phyloP scores from a whole-genome alignment of 1,139 yeast genomes.

The Protomyces arabidopsidicola region DNA sequence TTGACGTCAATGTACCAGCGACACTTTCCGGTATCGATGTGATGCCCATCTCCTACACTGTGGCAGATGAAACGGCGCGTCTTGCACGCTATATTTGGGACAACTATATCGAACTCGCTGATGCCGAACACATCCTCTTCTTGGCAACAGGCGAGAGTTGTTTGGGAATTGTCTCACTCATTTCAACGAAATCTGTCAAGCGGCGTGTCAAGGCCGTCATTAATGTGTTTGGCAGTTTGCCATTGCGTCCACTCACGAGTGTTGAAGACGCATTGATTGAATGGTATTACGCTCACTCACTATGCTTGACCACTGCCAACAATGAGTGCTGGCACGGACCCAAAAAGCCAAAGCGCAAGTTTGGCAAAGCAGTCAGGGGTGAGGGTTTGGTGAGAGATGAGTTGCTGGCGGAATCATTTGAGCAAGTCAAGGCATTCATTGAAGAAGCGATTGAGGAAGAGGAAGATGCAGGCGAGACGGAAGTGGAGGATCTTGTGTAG shows the following conservation, averaged over 20 bases:
- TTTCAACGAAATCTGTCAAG: slow-evolving; percentile 36
- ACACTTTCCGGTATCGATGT: slow-evolving; percentile 37
- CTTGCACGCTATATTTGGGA: slow-evolving; percentile 81
- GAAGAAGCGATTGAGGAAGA: slow-evolving; percentile 16
- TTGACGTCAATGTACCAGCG: slow-evolving; percentile 75
- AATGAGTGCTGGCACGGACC: slow-evolving; percentile 12
- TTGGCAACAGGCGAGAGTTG: slow-evolving; percentile 89
- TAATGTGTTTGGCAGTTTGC: slow-evolving; percentile 14
- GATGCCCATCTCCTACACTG: slow-evolving; percentile 48
- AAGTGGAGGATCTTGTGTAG: background rate
- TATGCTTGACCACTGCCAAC: slow-evolving; percentile 1
- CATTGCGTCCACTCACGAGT: slow-evolving; percentile 11
- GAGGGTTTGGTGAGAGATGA: slow-evolving; percentile 2
- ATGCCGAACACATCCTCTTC: slow-evolving; percentile 65
- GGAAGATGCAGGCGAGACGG: background rate
- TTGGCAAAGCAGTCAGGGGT: slow-evolving; percentile 7
- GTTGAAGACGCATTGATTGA: slow-evolving; percentile 18
- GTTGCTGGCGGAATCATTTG: background rate
- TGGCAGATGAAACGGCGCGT: slow-evolving; percentile 66
- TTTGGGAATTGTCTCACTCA: slow-evolving; percentile 77
- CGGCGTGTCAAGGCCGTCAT: slow-evolving; percentile 21
- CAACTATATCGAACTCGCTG: slow-evolving; percentile 62
- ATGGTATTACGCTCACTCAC: slow-evolving; percentile 25
- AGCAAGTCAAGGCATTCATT: slow-evolving; percentile 6
- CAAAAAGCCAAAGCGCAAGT: slow-evolving; percentile 16